Percentiles rank a stretch among this genome's conserved stretches.
phyloP scores from a whole-genome alignment of 768 basidiomycete species.

The Lepiota brunneoincarnata region DNA sequence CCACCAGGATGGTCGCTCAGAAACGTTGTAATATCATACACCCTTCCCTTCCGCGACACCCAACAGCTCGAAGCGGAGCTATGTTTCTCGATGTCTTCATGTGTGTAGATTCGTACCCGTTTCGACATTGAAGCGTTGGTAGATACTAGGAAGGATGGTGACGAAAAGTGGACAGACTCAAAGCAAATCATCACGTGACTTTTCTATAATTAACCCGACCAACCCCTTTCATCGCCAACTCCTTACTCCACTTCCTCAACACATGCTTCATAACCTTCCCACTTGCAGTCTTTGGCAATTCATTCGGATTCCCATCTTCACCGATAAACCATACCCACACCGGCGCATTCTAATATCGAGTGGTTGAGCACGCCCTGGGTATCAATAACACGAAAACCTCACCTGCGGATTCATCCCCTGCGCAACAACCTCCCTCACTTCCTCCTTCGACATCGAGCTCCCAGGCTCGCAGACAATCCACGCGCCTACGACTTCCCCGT shows the following conservation, averaged over 20 bases:
- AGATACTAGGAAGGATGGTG: neutral
- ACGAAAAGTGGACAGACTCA: constrained; percentile 8
- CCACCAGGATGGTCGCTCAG: constrained; percentile 91
- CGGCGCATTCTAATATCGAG: constrained; percentile 61
- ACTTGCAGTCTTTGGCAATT: constrained; percentile 83
- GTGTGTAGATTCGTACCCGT: constrained; percentile 70
- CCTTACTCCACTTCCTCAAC: constrained; percentile 64
- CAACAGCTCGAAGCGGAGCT: constrained; percentile 65
- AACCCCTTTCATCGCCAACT: constrained; percentile 42
- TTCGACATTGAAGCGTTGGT: constrained; percentile 48
- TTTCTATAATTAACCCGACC: constrained; percentile 28
- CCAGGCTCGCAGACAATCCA: constrained; percentile 63
- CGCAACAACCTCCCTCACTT: constrained; percentile 52
- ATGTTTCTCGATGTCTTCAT: constrained; percentile 72
- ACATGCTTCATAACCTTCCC: constrained; percentile 87
- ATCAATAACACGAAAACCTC: no score
- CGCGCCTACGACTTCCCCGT: constrained; percentile 79
- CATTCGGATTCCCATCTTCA: constrained; percentile 53
- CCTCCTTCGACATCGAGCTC: constrained; percentile 40
- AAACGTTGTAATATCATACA: constrained; percentile 89
- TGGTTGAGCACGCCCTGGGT: constrained; percentile 1
- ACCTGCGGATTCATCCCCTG: constrained; percentile 80
- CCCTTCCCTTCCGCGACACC: constrained; percentile 76
- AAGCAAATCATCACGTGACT: neutral
- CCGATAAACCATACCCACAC: constrained; percentile 83